Evolutionary conservation across 2,329 filamentous ascomycete genomes (phyloP).

Genomic region (Tolypocladium inflatum): DNA sequence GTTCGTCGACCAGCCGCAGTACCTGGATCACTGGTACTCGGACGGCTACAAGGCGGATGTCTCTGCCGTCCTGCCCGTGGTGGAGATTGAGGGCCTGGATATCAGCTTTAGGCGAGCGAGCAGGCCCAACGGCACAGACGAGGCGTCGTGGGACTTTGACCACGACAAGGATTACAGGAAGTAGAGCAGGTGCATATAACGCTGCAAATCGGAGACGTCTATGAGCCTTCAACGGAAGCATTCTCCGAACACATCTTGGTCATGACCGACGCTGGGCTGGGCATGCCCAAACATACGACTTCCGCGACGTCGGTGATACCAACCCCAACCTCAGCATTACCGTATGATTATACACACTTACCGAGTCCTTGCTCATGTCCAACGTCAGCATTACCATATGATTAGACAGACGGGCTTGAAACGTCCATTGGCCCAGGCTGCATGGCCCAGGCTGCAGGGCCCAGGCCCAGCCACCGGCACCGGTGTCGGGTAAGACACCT

Average conservation of each 20-base stretch:
- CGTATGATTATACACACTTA: too few species aligned
- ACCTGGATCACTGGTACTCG: constrained; percentile 40
- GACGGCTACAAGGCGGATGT: constrained; percentile 29
- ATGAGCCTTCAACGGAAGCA: background rate
- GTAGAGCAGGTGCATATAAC: background rate
- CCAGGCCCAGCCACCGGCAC: background rate
- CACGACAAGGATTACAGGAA: constrained; percentile 26
- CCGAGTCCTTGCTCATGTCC: too few species aligned
- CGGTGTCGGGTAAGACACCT: background rate
- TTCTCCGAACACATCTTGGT: background rate
- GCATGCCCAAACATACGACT: too few species aligned
- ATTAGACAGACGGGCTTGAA: background rate
- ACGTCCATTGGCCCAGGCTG: background rate
- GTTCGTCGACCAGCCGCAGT: constrained; percentile 37
- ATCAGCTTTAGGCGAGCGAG: constrained; percentile 34
- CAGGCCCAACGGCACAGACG: constrained; percentile 45
- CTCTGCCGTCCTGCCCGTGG: constrained; percentile 32
- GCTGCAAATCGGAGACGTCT: background rate
- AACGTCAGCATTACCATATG: background rate
- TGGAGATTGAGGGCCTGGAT: constrained; percentile 31
- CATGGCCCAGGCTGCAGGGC: too few species aligned
- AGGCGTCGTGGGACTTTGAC: constrained; percentile 45
- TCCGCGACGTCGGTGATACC: background rate
- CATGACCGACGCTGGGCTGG: background rate
- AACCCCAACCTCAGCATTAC: background rate